phyloP scores from a whole-genome alignment of 148 eudicot species.

The Beta vulgaris region DNA sequence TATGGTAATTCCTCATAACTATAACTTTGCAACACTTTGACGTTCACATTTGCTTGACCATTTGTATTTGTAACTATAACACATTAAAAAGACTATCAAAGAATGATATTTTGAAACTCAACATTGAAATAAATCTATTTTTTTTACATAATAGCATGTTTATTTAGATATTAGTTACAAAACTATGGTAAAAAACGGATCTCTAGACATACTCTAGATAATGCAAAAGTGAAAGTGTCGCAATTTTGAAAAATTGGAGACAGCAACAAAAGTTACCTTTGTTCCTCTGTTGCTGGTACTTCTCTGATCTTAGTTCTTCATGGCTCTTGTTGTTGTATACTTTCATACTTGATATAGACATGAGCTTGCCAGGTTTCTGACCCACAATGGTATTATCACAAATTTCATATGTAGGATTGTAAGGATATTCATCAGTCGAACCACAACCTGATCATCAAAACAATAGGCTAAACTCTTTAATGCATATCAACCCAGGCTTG shows the following conservation, averaged over 20 bases:
- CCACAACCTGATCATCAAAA: background rate
- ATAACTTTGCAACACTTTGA: too few relatives aligned
- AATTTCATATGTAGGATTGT: background rate
- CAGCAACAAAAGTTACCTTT: background rate
- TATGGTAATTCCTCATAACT: too few relatives aligned
- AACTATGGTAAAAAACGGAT: too few relatives aligned
- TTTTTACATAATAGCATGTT: too few relatives aligned
- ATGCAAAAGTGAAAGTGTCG: too few relatives aligned
- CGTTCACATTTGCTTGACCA: too few relatives aligned
- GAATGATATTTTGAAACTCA: too few relatives aligned
- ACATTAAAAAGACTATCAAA: too few relatives aligned
- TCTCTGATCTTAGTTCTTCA: slow-evolving; percentile 28
- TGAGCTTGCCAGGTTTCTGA: background rate
- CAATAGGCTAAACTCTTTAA: background rate
- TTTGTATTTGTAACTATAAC: too few relatives aligned
- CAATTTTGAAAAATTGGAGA: background rate
- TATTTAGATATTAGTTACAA: too few relatives aligned
- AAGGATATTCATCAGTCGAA: background rate
- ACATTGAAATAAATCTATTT: too few relatives aligned
- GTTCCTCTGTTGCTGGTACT: slow-evolving; percentile 16
- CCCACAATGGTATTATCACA: background rate
- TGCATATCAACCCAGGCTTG: background rate
- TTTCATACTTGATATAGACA: slow-evolving; percentile 24
- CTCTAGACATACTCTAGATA: too few relatives aligned
- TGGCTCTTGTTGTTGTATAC: slow-evolving; percentile 21